Percentiles rank a stretch among this genome's conserved stretches.
Evolutionary conservation across 1,284 basidiomycete species (phyloP).

Genomic region (Inonotus hispidus): DNA sequence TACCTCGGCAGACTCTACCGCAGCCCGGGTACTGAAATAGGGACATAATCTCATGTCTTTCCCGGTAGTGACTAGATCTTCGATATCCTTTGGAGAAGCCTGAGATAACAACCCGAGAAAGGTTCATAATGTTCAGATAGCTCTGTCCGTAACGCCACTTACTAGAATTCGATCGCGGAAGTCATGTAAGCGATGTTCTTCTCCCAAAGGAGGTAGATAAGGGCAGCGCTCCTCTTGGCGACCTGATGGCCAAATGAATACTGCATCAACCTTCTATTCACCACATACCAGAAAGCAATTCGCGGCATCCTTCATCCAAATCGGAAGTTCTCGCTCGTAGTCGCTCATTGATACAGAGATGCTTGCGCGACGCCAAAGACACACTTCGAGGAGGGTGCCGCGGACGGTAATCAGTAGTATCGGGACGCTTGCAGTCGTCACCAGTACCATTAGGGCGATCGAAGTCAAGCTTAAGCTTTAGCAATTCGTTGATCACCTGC

Average conservation of each 20-base stretch:
- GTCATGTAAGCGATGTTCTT: constrained; percentile 73
- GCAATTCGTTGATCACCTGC: constrained; percentile 85
- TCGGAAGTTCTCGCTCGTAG: constrained; percentile 65
- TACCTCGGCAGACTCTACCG: constrained; percentile 89
- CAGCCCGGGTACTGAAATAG: constrained; percentile 87
- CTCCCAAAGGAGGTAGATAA: constrained; percentile 70
- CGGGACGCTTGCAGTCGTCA: neutral
- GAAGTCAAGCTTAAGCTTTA: constrained; percentile 44
- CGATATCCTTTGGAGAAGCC: constrained; percentile 90
- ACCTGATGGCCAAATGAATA: constrained; percentile 35
- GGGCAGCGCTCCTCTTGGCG: constrained; percentile 60
- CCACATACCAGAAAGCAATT: constrained; percentile 70
- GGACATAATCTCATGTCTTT: constrained; percentile 71
- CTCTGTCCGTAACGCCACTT: constrained; percentile 23
- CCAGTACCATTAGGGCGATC: neutral
- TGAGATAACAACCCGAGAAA: constrained; percentile 26
- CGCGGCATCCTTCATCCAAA: constrained; percentile 89
- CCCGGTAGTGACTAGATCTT: constrained; percentile 81
- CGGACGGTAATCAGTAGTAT: constrained; percentile 25
- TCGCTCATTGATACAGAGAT: constrained; percentile 89
- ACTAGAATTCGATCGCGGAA: constrained; percentile 88
- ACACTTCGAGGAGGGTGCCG: constrained; percentile 52
- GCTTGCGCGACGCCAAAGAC: constrained; percentile 86
- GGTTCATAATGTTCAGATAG: constrained; percentile 3
- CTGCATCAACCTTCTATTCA: neutral